Conservation (phyloP, 2,329 filamentous ascomycete genomes). For the Trichoderma atroviride region DNA sequence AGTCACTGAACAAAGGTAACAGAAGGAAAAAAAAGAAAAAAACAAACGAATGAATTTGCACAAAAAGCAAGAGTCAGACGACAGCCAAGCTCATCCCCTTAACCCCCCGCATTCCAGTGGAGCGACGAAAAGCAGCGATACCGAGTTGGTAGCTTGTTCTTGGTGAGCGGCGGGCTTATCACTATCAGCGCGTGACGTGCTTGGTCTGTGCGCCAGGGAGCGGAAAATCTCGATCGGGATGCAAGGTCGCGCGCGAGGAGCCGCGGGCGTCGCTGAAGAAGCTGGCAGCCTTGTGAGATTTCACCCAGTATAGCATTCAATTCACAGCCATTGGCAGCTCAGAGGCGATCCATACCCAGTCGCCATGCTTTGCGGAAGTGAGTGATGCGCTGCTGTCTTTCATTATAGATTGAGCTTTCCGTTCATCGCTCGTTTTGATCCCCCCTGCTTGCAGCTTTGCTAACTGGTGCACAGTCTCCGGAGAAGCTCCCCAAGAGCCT, state of each 20-base stretch:
- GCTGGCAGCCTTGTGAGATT: conserved; percentile 15
- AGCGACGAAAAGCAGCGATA: conserved; percentile 37
- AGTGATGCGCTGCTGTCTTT: conserved; percentile 27
- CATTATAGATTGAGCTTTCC: not conserved
- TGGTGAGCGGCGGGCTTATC: conserved; percentile 11
- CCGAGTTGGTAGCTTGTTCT: conserved; percentile 1
- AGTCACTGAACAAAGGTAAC: not conserved
- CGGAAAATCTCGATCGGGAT: conserved; percentile 34
- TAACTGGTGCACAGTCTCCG: conserved; percentile 69
- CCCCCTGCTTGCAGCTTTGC: conserved; percentile 22
- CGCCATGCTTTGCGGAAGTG: conserved; percentile 55
- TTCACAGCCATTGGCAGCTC: conserved; percentile 38
- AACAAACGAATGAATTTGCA: not conserved
- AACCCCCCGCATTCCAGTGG: conserved; percentile 24
- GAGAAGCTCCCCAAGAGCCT: conserved; percentile 91
- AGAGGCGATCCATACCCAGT: conserved; percentile 35
- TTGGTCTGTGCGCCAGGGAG: conserved; percentile 26
- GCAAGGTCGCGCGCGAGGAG: conserved; percentile 22
- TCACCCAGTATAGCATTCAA: conserved; percentile 24
- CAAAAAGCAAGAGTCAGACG: conserved; percentile 5
- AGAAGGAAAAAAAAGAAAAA: not conserved
- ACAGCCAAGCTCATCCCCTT: conserved; percentile 18
- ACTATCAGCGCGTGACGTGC: conserved; percentile 25
- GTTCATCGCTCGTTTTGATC: too few species aligned
- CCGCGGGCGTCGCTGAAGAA: not conserved